Evolutionary conservation across 2,329 filamentous ascomycete species (phyloP), one percentile per base, ranked within the genome.

Genomic region (Fonsecaea monophora): DNA sequence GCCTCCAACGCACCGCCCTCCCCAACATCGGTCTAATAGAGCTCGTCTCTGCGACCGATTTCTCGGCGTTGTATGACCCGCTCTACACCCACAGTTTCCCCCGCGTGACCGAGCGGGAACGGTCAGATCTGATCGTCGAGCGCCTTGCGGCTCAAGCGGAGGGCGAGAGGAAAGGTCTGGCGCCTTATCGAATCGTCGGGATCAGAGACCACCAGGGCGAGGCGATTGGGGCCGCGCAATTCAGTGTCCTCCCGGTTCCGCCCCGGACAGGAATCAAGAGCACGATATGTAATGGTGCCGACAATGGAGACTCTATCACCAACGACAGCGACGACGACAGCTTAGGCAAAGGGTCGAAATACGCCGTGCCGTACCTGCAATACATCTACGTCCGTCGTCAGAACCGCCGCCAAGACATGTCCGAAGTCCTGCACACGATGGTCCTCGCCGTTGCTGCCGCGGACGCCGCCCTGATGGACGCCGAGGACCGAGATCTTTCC

Each of bases 211-310:
- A 60, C 21, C 30, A 62, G 1, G 70, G 69, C 2, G 45, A 69
- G 50, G 70, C 67, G 1, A 70, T 72, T n/a, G 70, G 69, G 15
- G 70, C 70, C 2, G 70, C 70, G 32, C 70, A 72, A n/a, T 72
- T 72, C 50, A 69, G 66, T 10, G 69, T 72, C 42, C 59, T 72
- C 10, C 55, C 66, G 21, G 53, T 72, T 3, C 59, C 66, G 34
- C 21, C 34, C 15, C 38, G 57, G 5, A 35, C 37, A 40, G 5
- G 21, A 32, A 58, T 2, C 25, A n/a, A 45, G 42, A 59, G 18
- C 35, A 25, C 60, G 15, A 50, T 9, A 8, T 5, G 18, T 3
- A 32, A 10, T 8, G 25, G 45, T 37, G 38, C 13, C 38, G 7
- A 34, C 38, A 4, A 34, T 40, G 40, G 30, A 4, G 40, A 25